Evolutionary conservation across 495 filamentous ascomycete species (phyloP), one percentile per base, ranked within the genome.

Genomic region (Xylaria castorea): DNA sequence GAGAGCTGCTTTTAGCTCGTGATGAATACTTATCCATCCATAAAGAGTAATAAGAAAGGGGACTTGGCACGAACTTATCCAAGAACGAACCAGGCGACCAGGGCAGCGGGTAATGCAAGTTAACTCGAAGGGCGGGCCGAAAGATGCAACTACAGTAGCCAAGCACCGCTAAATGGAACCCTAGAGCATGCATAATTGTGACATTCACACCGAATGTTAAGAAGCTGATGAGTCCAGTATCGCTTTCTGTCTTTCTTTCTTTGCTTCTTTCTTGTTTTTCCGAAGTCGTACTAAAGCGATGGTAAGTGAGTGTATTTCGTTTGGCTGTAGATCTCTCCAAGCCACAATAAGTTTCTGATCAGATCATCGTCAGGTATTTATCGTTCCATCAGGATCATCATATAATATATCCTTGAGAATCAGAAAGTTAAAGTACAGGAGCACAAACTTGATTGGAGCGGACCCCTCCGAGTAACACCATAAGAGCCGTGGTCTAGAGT

Each of bases 11-110:
- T 25, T 55, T 14, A 30, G 25, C 2, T 32, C 2, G 8, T 32
- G 6, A 5, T 4, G 22, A 55, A 36, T 60, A n/a, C 6, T 12
- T 9, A 38, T 36, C 9, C 18, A 22, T 38, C 27, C 11, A 34
- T 16, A 38, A 40, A 4, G 20, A 40, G 32, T 2, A 38, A 44
- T 20, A 0, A 50, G 25, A 48, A 32, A 27, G n/a, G 46, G 46
- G 25, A 18, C 64, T 53, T 53, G 14, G 64, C 46, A 30, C 25
- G 64, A 25, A 53, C 64, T 51, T 51, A 34, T 44, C 46, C 46
- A 32, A n/a, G 16, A 38, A 11, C 9, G 44, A 38, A 53, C 20
- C 32, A 34, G 27, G 64, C 30, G 25, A 53, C 20, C 32, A 34
- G 27, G 64, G 44, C 27, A 22, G 64, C 46, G 64, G 64, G 64